These are phyloP conservation scores for Ceratobasidium sp. DNA, from an alignment of 1,284 basidiomycete genomes.

Conservation along the genomic window DNA sequence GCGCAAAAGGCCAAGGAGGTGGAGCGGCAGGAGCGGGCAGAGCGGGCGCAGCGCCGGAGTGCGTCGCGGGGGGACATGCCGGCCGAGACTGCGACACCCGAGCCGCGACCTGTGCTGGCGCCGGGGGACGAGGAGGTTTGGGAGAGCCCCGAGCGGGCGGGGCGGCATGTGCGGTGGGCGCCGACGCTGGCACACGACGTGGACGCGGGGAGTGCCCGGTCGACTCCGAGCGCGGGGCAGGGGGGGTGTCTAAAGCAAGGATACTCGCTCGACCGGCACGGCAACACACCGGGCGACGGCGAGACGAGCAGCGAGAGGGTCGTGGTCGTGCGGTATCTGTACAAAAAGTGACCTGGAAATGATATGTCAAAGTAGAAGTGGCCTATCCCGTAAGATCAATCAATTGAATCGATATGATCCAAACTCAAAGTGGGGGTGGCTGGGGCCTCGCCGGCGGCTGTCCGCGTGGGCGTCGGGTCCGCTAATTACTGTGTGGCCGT, in stretches of 20 bases:
- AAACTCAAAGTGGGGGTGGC: neutral
- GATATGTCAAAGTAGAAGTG: neutral
- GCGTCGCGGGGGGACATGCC: conserved; percentile 15
- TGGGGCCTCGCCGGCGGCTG: conserved; percentile 12
- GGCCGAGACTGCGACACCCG: neutral
- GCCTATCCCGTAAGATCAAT: neutral
- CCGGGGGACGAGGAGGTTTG: conserved; percentile 24
- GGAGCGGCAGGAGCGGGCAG: conserved; percentile 25
- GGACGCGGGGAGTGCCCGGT: neutral
- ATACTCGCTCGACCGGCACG: conserved; percentile 30
- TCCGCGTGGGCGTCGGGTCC: conserved; percentile 30
- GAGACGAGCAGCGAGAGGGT: neutral
- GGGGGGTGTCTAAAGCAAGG: conserved; percentile 20
- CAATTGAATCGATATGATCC: conserved; percentile 14
- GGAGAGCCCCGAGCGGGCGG: neutral
- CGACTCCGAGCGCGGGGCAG: neutral
- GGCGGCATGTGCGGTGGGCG: conserved; percentile 34
- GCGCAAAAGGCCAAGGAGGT: conserved; percentile 44
- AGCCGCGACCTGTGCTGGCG: neutral
- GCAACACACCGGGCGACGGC: conserved; percentile 3
- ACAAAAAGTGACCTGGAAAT: neutral
- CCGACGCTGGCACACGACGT: neutral
- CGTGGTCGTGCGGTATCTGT: conserved; percentile 26
- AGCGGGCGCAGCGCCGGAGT: conserved; percentile 42
- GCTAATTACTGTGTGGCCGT: conserved; percentile 14